A percentile compares a stretch with the other conserved stretches of the same genome.
Conservation (phyloP, 139 green algal species). For the Gonium pectorale region DNA sequence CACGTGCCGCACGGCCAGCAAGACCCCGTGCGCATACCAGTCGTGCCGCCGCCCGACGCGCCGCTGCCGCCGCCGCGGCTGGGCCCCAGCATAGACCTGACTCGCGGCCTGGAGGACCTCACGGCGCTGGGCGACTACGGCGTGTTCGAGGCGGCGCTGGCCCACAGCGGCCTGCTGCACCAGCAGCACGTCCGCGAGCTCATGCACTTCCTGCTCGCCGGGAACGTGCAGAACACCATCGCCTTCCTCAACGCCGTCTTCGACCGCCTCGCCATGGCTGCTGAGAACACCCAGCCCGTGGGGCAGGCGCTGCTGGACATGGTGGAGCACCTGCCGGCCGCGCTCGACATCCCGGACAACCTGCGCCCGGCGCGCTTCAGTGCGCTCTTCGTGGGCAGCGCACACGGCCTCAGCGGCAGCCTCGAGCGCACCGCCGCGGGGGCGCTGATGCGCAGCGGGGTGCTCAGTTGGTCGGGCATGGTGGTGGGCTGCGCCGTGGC, state of each 20-base stretch:
- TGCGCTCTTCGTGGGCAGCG: neutral
- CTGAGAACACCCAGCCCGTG: neutral
- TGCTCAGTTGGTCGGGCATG: constrained; percentile 5
- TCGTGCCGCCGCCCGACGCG: neutral
- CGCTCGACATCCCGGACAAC: constrained; percentile 4
- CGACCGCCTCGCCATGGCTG: neutral
- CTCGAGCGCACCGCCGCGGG: neutral
- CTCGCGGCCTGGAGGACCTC: neutral
- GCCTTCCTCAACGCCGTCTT: constrained; percentile 3
- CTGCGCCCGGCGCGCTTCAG: neutral
- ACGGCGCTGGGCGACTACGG: neutral
- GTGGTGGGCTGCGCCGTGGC: neutral
- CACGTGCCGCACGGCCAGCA: neutral
- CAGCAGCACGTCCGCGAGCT: neutral
- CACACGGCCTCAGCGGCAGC: too few relatives aligned
- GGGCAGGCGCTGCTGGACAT: neutral
- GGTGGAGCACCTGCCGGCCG: neutral
- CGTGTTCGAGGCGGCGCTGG: constrained; percentile 23
- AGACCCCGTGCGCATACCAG: neutral
- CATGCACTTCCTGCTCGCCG: constrained; percentile 16
- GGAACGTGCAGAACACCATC: neutral
- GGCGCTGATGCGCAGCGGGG: neutral
- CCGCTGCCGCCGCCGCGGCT: neutral
- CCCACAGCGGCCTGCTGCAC: constrained; percentile 9
- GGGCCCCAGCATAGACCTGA: neutral